Evolutionary conservation across 2,329 filamentous ascomycete species (phyloP).

Genomic region (Penicillium concentricum): DNA sequence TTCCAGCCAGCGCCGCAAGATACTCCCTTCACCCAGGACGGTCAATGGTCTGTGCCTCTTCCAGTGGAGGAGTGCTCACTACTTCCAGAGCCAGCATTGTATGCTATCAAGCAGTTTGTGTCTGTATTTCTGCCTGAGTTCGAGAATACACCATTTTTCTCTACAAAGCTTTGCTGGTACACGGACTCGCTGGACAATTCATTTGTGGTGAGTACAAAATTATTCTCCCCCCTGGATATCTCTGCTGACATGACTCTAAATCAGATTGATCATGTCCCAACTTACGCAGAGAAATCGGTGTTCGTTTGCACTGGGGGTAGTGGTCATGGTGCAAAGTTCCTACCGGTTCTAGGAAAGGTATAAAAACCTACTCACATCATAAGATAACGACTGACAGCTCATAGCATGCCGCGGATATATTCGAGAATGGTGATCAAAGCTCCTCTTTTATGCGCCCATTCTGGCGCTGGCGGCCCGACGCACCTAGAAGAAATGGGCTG

Average conservation of each 20-base stretch:
- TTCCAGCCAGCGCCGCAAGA: slow-evolving; percentile 30
- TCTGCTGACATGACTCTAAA: not conserved
- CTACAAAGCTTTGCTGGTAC: slow-evolving; percentile 37
- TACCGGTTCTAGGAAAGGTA: slow-evolving; percentile 37
- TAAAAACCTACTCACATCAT: not conserved
- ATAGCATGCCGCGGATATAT: slow-evolving; percentile 35
- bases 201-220: slow-evolving; percentile 20
- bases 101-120: slow-evolving; percentile 24
- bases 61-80: slow-evolving; percentile 18
- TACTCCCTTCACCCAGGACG: slow-evolving; percentile 30
- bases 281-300: slow-evolving; percentile 27
- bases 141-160: slow-evolving; percentile 21
- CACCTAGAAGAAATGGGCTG: slow-evolving; percentile 29
- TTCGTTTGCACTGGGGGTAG: slow-evolving; percentile 40
- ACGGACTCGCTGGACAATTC: slow-evolving; percentile 38
- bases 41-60: slow-evolving; percentile 34
- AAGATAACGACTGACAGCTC: slow-evolving; percentile 6
- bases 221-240: fast-evolving
- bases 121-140: slow-evolving; percentile 31
- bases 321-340: slow-evolving; percentile 39
- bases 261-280: slow-evolving; percentile 35
- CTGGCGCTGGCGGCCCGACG: slow-evolving; percentile 33
- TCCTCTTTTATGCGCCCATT: slow-evolving; percentile 31
- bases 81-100: slow-evolving; percentile 22
- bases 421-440: slow-evolving; percentile 27